Evolutionary conservation across 495 filamentous ascomycete species (phyloP).

Genomic region (Xylaria longipes): DNA sequence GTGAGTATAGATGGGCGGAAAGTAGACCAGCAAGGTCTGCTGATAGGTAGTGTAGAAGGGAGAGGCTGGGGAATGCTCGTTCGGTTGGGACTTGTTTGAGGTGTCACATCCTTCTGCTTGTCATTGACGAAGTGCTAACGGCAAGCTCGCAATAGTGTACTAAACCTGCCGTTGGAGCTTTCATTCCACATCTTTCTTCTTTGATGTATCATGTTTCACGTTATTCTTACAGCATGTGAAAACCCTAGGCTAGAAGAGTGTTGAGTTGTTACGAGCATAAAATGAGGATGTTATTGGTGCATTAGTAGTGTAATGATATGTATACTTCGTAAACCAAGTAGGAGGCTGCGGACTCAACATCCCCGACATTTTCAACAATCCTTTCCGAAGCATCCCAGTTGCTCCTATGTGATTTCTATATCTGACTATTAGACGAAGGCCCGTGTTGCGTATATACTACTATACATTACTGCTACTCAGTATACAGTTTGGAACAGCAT

Average conservation of each 20-base stretch:
- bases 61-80: not conserved
- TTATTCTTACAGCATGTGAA: not conserved
- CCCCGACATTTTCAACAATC: not conserved
- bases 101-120: not conserved
- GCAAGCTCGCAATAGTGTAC: not conserved
- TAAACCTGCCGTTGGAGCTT: not conserved
- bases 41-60: not conserved
- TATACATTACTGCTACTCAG: not conserved
- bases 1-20: not conserved
- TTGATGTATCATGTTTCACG: not conserved
- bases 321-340: not conserved
- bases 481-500: not conserved
- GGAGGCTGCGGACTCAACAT: not conserved
- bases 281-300: not conserved
- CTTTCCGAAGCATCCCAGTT: not conserved
- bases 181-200: not conserved
- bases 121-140: not conserved
- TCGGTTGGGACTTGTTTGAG: not conserved
- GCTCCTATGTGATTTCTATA: not conserved
- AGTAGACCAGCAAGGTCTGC: not conserved
- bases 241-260: not conserved
- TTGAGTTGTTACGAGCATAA: not conserved
- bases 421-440: not conserved
- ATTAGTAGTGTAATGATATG: not conserved
- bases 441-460: not conserved